Percentiles rank a stretch among this genome's conserved stretches.
Evolutionary conservation across 164 flowering plant genomes (phyloP).

Genomic region (Vitis cinerea): DNA sequence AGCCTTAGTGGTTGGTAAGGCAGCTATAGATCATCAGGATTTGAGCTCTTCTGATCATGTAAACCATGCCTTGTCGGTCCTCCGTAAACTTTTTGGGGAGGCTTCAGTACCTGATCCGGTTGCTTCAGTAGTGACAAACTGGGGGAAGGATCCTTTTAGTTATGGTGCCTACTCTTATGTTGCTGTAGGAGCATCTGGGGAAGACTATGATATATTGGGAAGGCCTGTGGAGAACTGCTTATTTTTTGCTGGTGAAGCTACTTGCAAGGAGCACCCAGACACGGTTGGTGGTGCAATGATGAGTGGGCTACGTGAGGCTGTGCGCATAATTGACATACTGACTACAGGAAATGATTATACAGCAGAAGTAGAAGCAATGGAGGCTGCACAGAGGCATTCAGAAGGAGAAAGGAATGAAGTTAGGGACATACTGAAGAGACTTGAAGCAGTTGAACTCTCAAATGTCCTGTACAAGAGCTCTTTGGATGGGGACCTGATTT

Average conservation of each 20-base stretch:
- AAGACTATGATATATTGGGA: constrained; percentile 92
- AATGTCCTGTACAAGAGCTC: constrained; percentile 58
- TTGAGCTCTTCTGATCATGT: constrained; percentile 75
- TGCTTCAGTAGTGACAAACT: constrained; percentile 93
- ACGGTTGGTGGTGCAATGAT: constrained; percentile 99
- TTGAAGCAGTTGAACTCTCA: constrained; percentile 79
- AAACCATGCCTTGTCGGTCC: constrained; percentile 72
- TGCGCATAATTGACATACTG: constrained; percentile 83
- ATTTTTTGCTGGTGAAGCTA: constrained; percentile 99
- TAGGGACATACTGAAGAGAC: constrained; percentile 74
- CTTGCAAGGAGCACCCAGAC: constrained; percentile 99
- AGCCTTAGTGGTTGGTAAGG: constrained; percentile 94
- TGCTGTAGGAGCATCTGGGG: constrained; percentile 97
- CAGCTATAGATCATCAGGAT: constrained; percentile 77
- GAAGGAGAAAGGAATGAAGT: constrained; percentile 83
- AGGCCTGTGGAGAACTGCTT: constrained; percentile 89
- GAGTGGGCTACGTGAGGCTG: constrained; percentile 99
- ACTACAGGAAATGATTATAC: constrained; percentile 75
- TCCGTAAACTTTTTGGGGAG: constrained; percentile 90
- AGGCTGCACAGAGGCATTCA: constrained; percentile 72
- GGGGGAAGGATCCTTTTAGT: constrained; percentile 98
- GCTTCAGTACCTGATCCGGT: constrained; percentile 82
- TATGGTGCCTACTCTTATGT: constrained; percentile 98
- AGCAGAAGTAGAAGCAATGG: constrained; percentile 85
- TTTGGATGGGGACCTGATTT: constrained; percentile 49